Conservation (phyloP, 192 early-diverging fungal species). For the Chytriomyces sp. region DNA sequence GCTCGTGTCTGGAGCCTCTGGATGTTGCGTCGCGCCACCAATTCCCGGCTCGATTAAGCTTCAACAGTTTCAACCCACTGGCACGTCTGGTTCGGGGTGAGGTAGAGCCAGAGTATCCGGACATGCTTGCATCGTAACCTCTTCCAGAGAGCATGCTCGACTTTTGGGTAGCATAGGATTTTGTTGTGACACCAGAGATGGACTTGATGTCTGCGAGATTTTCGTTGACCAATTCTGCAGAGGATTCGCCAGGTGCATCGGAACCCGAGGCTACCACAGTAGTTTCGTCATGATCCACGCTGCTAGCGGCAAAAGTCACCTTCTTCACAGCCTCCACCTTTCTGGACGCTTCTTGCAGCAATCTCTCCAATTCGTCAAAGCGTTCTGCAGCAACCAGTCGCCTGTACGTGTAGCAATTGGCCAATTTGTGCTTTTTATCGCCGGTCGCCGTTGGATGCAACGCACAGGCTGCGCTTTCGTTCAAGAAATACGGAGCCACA, state of each 20-base stretch:
- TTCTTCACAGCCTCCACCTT: slow-evolving; percentile 21
- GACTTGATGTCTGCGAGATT: not conserved
- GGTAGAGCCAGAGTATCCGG: not conserved
- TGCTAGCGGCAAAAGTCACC: slow-evolving; percentile 2
- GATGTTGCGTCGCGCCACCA: slow-evolving; percentile 18
- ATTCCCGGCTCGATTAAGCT: not conserved
- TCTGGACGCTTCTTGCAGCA: not conserved
- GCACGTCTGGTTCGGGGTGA: not conserved
- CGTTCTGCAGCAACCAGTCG: slow-evolving; percentile 22
- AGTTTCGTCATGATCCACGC: not conserved
- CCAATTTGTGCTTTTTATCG: not conserved
- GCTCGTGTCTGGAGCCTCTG: not conserved
- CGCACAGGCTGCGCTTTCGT: slow-evolving; percentile 15
- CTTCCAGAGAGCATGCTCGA: not conserved
- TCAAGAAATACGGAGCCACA: slow-evolving; percentile 13
- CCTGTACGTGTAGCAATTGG: slow-evolving; percentile 22
- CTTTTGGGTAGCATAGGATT: not conserved
- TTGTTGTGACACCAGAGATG: not conserved
- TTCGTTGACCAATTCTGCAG: not conserved
- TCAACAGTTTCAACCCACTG: not conserved
- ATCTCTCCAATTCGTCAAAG: slow-evolving; percentile 21
- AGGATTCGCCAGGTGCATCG: not conserved
- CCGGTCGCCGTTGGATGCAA: slow-evolving; percentile 19
- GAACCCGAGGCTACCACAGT: not conserved
- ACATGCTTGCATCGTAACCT: slow-evolving; percentile 18